These are phyloP conservation scores for Drosera spatulata DNA, from an alignment of 179 eudicot genomes.

Conservation along the genomic window DNA sequence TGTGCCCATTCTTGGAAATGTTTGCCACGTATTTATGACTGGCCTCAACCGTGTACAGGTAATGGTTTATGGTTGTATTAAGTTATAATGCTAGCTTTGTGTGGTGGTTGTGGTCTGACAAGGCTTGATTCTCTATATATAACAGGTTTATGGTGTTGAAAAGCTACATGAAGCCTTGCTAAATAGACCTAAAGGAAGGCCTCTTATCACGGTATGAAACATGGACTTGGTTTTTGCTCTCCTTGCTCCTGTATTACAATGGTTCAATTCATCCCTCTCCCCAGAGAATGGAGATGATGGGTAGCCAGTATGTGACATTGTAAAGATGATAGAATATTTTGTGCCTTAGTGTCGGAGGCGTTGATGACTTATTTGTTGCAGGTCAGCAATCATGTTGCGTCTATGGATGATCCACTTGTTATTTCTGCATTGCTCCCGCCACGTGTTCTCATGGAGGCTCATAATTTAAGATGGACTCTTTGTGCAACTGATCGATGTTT, in stretches of 20 bases:
- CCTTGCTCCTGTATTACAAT: too few species aligned
- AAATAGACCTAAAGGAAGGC: constrained; percentile 47
- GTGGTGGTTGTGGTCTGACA: background rate
- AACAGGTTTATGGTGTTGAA: constrained; percentile 84
- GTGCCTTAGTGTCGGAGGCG: background rate
- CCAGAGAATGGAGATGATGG: background rate
- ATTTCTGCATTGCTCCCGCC: constrained; percentile 78
- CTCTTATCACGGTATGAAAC: constrained; percentile 63
- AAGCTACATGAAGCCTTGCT: constrained; percentile 55
- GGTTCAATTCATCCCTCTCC: background rate
- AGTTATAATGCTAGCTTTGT: background rate
- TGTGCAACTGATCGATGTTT: constrained; percentile 93
- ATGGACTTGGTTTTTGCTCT: too few species aligned
- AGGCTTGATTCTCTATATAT: constrained; percentile 10
- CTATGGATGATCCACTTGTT: constrained; percentile 86
- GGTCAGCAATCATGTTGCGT: constrained; percentile 98
- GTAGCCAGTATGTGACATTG: too few species aligned
- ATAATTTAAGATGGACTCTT: constrained; percentile 82
- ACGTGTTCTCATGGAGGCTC: constrained; percentile 57
- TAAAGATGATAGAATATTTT: background rate
- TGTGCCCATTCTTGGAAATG: constrained; percentile 86
- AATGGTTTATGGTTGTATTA: constrained; percentile 4
- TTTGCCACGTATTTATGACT: constrained; percentile 92
- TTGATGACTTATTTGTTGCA: constrained; percentile 14
- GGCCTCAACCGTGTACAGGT: constrained; percentile 85